Evolutionary conservation across 2,329 filamentous ascomycete species (phyloP).

Genomic region (Tolypocladium endophyticum): DNA sequence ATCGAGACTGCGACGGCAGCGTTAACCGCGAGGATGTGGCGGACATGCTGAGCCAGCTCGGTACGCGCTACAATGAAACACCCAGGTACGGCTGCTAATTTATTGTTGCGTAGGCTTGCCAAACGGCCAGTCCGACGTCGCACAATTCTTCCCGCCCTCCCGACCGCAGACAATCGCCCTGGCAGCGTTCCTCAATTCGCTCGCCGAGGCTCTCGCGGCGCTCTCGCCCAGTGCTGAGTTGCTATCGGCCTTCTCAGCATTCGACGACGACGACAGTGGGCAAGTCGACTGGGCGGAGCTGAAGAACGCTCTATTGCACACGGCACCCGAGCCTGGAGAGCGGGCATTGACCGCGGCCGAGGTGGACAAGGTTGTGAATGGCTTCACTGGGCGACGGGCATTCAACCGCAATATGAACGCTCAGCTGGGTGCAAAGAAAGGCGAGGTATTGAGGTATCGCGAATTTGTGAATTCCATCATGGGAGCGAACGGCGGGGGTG

Average conservation of each 20-base stretch:
- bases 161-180: constrained; percentile 66
- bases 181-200: constrained; percentile 72
- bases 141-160: constrained; percentile 70
- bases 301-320: constrained; percentile 72
- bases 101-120: constrained; percentile 53
- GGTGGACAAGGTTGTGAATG: constrained; percentile 77
- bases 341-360: constrained; percentile 57
- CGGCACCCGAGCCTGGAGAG: constrained; percentile 64
- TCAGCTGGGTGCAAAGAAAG: constrained; percentile 49
- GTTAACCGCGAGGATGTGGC: constrained; percentile 76
- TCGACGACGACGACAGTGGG: constrained; percentile 91
- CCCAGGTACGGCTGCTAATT: constrained; percentile 4
- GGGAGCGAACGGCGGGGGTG: constrained; percentile 35
- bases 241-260: constrained; percentile 82
- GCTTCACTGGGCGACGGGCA: constrained; percentile 73
- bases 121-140: constrained; percentile 58
- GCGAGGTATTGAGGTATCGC: constrained; percentile 86
- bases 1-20: constrained; percentile 75
- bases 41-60: constrained; percentile 79
- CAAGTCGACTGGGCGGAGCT: constrained; percentile 80
- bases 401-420: constrained; percentile 57
- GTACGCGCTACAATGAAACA: constrained; percentile 27
- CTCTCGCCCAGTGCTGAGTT: constrained; percentile 74
- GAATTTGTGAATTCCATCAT: constrained; percentile 73
- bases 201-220: constrained; percentile 63